phyloP scores from a whole-genome alignment of 768 basidiomycete species.

The Leccinum truebloodii region DNA sequence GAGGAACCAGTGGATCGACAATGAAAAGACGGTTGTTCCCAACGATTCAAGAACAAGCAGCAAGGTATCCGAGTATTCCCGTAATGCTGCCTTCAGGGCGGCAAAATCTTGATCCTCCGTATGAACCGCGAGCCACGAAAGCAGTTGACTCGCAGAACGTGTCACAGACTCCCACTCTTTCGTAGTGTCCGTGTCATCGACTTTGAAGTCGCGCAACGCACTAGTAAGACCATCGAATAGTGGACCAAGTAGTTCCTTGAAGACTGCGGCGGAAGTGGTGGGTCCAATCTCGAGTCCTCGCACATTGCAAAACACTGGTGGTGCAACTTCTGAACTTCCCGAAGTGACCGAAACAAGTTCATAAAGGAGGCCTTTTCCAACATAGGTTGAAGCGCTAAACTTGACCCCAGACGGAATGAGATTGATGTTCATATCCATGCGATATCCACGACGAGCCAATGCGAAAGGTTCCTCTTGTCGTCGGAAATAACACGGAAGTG shows the following conservation, averaged over 20 bases:
- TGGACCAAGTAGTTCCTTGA: slow-evolving; percentile 47
- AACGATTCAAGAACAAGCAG: slow-evolving; percentile 40
- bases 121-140: slow-evolving; percentile 46
- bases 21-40: slow-evolving; percentile 35
- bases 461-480: slow-evolving; percentile 10
- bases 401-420: slow-evolving; percentile 51
- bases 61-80: slow-evolving; percentile 40
- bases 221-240: slow-evolving; percentile 47
- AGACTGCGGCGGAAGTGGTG: slow-evolving; percentile 42
- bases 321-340: slow-evolving; percentile 23
- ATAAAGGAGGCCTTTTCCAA: slow-evolving; percentile 59
- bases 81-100: slow-evolving; percentile 34
- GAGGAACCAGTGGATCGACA: no score
- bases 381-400: slow-evolving; percentile 53
- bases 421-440: slow-evolving; percentile 53
- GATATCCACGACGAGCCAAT: slow-evolving; percentile 25
- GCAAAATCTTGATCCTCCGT: slow-evolving; percentile 35
- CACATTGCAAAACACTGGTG: slow-evolving; percentile 35
- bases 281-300: slow-evolving; percentile 47
- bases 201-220: slow-evolving; percentile 37
- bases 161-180: slow-evolving; percentile 43
- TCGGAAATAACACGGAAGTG: slow-evolving; percentile 19
- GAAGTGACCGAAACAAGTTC: slow-evolving; percentile 50
- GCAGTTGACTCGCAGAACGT: slow-evolving; percentile 43
- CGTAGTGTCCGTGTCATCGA: slow-evolving; percentile 21